Conservation (phyloP, 23 red algal genomes). For the Gracilaria gracilis region DNA sequence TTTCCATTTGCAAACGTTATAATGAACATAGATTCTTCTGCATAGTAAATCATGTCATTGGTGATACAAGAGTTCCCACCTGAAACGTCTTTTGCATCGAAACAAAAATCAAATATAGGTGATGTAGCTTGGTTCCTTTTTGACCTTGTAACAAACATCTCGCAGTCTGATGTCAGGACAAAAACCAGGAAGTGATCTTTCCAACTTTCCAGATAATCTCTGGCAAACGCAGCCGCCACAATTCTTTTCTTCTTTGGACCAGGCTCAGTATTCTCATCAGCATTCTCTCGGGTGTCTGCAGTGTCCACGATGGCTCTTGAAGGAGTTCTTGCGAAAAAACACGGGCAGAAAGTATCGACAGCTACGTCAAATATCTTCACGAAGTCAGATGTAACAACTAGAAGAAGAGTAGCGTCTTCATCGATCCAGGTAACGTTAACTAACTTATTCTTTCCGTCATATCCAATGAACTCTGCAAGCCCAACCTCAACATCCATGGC, state of each 20-base stretch:
- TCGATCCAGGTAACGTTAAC: constrained; percentile 47
- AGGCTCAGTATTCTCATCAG: no score
- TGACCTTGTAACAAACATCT: constrained; percentile 20
- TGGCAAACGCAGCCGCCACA: constrained; percentile 13
- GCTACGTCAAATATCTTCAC: constrained; percentile 74
- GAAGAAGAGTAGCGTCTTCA: constrained; percentile 34
- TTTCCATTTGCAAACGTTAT: constrained; percentile 26
- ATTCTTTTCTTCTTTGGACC: background rate
- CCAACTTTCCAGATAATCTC: constrained; percentile 10
- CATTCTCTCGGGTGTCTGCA: background rate
- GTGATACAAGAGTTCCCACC: background rate
- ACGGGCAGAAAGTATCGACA: constrained; percentile 57
- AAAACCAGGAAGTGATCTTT: constrained; percentile 26
- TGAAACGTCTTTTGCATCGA: constrained; percentile 15
- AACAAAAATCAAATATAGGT: constrained; percentile 21
- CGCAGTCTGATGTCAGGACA: constrained; percentile 43
- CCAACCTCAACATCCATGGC: constrained; percentile 61
- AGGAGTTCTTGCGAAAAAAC: constrained; percentile 52
- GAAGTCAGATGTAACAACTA: constrained; percentile 58
- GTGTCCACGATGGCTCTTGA: background rate
- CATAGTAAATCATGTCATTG: constrained; percentile 25
- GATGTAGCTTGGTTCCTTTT: constrained; percentile 16
- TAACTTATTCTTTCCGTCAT: constrained; percentile 48
- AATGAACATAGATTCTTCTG: constrained; percentile 36
- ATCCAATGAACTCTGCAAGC: constrained; percentile 32